These are phyloP conservation scores for Corrigiola litoralis DNA, from an alignment of 179 eudicot species.

Conservation along the genomic window DNA sequence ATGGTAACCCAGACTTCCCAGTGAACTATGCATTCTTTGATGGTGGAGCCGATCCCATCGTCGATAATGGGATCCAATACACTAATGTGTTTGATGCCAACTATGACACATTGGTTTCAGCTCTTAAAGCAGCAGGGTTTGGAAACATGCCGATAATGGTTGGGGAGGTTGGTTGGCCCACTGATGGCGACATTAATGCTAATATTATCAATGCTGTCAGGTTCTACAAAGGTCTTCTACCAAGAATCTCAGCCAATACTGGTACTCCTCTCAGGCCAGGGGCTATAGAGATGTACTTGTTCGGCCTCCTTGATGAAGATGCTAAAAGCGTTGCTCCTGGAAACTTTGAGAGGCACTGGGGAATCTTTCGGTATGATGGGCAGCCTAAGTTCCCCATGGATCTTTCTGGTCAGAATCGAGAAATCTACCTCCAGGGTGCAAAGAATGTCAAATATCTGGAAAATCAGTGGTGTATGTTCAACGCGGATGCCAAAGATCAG, in stretches of 20 bases:
- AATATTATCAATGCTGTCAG: conserved; percentile 41
- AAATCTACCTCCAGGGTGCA: conserved; percentile 48
- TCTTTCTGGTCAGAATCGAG: conserved; percentile 40
- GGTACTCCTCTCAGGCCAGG: conserved; percentile 83
- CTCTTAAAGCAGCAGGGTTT: conserved; percentile 47
- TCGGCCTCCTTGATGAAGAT: conserved; percentile 73
- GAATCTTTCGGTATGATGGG: conserved; percentile 72
- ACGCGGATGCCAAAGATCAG: conserved; percentile 48
- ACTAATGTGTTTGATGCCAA: conserved; percentile 81
- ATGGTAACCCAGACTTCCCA: conserved; percentile 51
- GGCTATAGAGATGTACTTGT: conserved; percentile 58
- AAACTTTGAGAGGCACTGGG: conserved; percentile 85
- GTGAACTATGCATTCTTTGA: conserved; percentile 78
- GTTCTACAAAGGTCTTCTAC: conserved; percentile 56
- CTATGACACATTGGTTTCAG: conserved; percentile 70
- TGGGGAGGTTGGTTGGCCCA: conserved; percentile 86
- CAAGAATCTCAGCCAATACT: conserved; percentile 31
- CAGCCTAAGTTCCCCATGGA: conserved; percentile 70
- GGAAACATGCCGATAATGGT: conserved; percentile 53
- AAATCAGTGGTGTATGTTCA: conserved; percentile 55
- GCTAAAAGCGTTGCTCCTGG: conserved; percentile 73
- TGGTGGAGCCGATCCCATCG: conserved; percentile 41
- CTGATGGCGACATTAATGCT: conserved; percentile 54
- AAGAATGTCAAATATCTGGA: conserved; percentile 54
- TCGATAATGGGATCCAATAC: conserved; percentile 48